A percentile compares a stretch with the other conserved stretches of the same genome.
Evolutionary conservation across 2,329 filamentous ascomycete species (phyloP).

Genomic region (Fusarium annulatum): DNA sequence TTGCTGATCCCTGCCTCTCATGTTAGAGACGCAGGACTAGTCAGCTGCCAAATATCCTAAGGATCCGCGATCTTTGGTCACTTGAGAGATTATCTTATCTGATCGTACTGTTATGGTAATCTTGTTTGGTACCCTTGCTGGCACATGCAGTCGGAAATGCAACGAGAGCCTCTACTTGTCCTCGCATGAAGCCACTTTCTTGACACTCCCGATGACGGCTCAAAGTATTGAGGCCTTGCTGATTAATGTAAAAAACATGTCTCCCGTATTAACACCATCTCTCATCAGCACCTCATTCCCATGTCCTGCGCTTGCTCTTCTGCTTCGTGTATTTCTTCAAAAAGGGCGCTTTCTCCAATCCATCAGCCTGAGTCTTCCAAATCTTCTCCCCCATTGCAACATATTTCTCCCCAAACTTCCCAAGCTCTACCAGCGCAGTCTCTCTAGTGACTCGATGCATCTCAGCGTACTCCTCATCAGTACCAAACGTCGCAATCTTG

Average conservation of each 20-base stretch:
- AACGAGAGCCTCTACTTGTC: background rate
- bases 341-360: conserved; percentile 12
- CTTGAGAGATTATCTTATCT: conserved; percentile 35
- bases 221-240: background rate
- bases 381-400: conserved; percentile 11
- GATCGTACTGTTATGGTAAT: background rate
- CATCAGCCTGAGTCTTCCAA: conserved; percentile 31
- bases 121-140: background rate
- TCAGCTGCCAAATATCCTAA: background rate
- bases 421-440: background rate
- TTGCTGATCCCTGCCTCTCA: background rate
- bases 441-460: background rate
- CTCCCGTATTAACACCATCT: background rate
- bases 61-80: background rate
- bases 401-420: conserved; percentile 23
- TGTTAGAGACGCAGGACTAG: background rate
- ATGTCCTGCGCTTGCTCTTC: background rate
- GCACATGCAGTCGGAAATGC: background rate
- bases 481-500: conserved; percentile 52
- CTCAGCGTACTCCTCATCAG: background rate
- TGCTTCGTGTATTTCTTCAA: background rate
- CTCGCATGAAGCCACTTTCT: background rate
- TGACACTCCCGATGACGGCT: background rate
- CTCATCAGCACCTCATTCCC: background rate
- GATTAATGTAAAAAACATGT: background rate